A percentile compares a stretch with the other conserved stretches of the same genome.
Evolutionary conservation across 768 basidiomycete species (phyloP).

Genomic region (Serendipita indica): DNA sequence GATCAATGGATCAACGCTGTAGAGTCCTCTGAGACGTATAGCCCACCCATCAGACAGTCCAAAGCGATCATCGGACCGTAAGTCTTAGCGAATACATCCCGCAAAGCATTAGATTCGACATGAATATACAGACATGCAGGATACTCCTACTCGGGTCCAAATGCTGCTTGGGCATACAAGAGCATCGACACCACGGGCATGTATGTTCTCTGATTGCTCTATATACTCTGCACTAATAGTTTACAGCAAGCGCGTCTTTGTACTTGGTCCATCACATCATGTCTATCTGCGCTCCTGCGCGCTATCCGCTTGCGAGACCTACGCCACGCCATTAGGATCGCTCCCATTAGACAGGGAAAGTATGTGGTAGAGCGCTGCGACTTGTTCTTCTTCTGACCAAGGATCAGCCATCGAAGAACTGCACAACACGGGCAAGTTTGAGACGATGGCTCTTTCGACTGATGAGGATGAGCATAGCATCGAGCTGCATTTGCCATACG

Average conservation of each 20-base stretch:
- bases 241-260: conserved; percentile 73
- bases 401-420: conserved; percentile 51
- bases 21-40: conserved; percentile 31
- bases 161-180: conserved; percentile 95
- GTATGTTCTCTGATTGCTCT: conserved; percentile 32
- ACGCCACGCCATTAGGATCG: conserved; percentile 74
- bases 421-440: conserved; percentile 49
- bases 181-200: conserved; percentile 67
- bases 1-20: conserved; percentile 48
- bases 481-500: conserved; percentile 93
- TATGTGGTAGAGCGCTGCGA: conserved; percentile 26
- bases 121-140: conserved; percentile 69
- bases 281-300: conserved; percentile 79
- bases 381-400: conserved; percentile 9
- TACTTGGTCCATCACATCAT: conserved; percentile 94
- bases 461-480: conserved; percentile 96
- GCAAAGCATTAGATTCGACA: neutral
- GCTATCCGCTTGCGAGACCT: conserved; percentile 58
- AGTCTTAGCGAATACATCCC: conserved; percentile 22
- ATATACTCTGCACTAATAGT: neutral
- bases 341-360: conserved; percentile 67
- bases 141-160: conserved; percentile 82
- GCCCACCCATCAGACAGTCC: conserved; percentile 51
- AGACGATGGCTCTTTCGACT: conserved; percentile 42
- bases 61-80: conserved; percentile 95